Conservation (phyloP, 495 filamentous ascomycete genomes). For the Neurospora sp. region DNA sequence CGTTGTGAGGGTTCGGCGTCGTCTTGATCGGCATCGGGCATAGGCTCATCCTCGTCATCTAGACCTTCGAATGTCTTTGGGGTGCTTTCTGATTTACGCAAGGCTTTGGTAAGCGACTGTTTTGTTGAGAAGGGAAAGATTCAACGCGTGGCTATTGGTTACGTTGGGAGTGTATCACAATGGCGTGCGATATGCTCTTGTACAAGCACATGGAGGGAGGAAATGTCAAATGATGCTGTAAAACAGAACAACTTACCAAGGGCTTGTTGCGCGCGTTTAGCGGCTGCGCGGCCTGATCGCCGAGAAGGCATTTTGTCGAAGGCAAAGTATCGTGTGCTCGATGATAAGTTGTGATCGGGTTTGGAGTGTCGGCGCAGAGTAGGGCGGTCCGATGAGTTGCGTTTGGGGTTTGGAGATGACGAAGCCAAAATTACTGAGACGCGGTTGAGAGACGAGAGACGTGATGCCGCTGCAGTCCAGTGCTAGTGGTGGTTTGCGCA, state of each 20-base stretch:
- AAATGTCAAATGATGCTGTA: not conserved
- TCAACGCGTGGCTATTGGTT: not conserved
- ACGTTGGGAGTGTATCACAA: not conserved
- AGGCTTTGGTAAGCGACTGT: conserved; percentile 6
- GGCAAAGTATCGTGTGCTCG: not conserved
- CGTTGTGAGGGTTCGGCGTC: conserved; percentile 20
- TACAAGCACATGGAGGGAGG: not conserved
- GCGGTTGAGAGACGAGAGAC: not conserved
- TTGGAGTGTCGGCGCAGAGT: not conserved
- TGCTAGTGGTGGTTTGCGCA: not conserved
- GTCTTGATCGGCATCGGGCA: conserved; percentile 38
- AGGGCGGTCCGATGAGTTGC: not conserved
- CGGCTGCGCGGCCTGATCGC: conserved; percentile 23
- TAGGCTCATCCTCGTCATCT: conserved; percentile 41
- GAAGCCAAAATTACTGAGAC: not conserved
- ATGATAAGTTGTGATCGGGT: not conserved
- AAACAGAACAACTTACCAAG: conserved; percentile 15
- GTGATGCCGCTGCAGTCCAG: not conserved
- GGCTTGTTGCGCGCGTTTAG: conserved; percentile 24
- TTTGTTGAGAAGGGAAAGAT: not conserved
- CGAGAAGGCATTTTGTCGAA: conserved; percentile 17
- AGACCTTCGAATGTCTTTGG: conserved; percentile 37
- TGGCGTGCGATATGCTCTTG: not conserved
- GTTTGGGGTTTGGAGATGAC: not conserved
- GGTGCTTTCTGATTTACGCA: conserved; percentile 35